Evolutionary conservation across 192 early-diverging fungal species (phyloP), one percentile per base, ranked within the genome.

Genomic region (Coemansia sp.): DNA sequence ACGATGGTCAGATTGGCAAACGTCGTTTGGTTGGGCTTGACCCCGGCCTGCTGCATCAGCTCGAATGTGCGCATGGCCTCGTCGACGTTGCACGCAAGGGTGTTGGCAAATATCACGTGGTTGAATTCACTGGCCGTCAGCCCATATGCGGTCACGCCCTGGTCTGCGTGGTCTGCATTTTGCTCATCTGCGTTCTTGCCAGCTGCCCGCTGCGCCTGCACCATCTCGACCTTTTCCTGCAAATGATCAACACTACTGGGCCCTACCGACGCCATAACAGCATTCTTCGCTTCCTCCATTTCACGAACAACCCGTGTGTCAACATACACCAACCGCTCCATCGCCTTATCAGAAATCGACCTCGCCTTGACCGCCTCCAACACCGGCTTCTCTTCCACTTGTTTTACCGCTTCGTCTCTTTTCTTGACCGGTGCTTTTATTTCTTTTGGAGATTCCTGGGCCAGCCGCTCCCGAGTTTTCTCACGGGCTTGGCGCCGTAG

Each of bases 1-100:
- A 91, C 88, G 60, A 94, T 84, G 63, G 94, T 87, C 36, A 97
- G 79, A 51, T 92, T 83, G 59, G 86, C 89, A 72, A 87, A 90
- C 0, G 89, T 88, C 11, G 83, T 68, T 47, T 86, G 61, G 64
- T 89, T 86, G 8, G 93, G 92, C 61, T 82, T 56, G 9, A 93
- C 28, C 4, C 87, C 85, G 15, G 83, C 76, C 49, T 85, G 80
- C 46, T 80, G 62, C 70, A 92, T 85, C 46, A 83, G 60, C 12
- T 87, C 81, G 61, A 86, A 90, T 14, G 90, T 85, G 26, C 69
- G 71, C 57, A 85, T 81, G 0, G 91, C 89, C 64, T 89, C 85
- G 0, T 65, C 77, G n/a, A 83, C 78, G 14, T 87, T 71, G 26
- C 80, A 73, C 3, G 84, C 74, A 19, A 89, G 42, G n/a, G 86